Evolutionary conservation across 2,329 filamentous ascomycete genomes (phyloP).

Genomic region (Colletotrichum tropicale): DNA sequence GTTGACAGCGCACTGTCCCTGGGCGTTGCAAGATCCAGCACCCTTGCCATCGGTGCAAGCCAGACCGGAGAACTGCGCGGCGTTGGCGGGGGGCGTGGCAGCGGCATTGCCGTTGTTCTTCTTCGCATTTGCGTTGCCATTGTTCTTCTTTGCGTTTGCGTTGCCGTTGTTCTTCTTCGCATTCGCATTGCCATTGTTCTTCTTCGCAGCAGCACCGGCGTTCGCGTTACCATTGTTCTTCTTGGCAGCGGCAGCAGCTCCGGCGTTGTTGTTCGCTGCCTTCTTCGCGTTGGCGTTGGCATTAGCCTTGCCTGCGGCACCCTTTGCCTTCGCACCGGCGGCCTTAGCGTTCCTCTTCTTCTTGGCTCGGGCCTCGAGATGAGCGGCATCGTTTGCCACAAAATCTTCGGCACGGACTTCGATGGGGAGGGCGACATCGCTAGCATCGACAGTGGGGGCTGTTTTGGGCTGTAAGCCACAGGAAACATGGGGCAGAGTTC

Average conservation of each 20-base stretch:
- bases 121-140: background rate
- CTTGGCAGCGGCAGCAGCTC: background rate
- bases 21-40: conserved; percentile 8
- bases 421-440: background rate
- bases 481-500: background rate
- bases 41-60: conserved; percentile 16
- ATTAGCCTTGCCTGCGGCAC: background rate
- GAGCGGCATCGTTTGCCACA: background rate
- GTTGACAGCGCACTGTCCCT: conserved; percentile 6
- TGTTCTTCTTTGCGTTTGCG: background rate
- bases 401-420: background rate
- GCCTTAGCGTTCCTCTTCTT: background rate
- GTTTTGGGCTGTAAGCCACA: background rate
- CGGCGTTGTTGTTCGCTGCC: background rate
- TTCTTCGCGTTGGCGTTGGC: background rate
- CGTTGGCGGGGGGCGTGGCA: background rate
- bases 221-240: background rate
- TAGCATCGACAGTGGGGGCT: background rate
- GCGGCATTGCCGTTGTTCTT: background rate
- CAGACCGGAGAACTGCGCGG: conserved; percentile 1
- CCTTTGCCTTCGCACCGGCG: background rate
- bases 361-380: background rate
- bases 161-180: background rate
- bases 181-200: background rate
- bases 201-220: background rate